Base-by-base conservation (phyloP, 2,329 filamentous ascomycete species). In the Botrytis fragariae region DNA sequence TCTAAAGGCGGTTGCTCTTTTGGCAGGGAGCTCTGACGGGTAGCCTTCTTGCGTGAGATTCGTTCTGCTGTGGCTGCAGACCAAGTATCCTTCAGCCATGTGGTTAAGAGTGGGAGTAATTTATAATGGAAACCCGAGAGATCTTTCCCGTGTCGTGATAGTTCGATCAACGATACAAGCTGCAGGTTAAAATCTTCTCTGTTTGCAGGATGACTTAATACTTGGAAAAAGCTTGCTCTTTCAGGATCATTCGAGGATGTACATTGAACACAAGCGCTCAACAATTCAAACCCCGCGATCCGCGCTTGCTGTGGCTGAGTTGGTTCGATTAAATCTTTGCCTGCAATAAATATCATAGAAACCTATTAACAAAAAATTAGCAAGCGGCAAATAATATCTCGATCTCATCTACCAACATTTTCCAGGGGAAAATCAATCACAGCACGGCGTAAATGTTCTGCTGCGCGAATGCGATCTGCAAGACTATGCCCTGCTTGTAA, bases 111-210 rank as follows among this genome's bases (percentile, higher is more conserved):
- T 2, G 89, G 89, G 60, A 92, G 85, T 10, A 91, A 84, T 42
- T 91, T 88, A 79, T 91, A 91, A 76, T 92, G 89, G 77, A 92
- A 92, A 0, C 90, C 90, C 10, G 88, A 85, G 14, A 92, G 82
- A 74, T 90, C 85, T 68, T 89, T 89, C 37, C 90, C 90, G 72
- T 86, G 84, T 57, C 86, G 87, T 2, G 89, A 90, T 72, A 92
- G 83, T 71, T 90, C 87, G 44, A 88, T 84, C 32, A 92, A 83
- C 25, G 90, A 87, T 44, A 85, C 85, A n/a, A 92, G 86, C 80
- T 92, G 90, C 8, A 91, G 82, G 78, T 90, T 86, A 76, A 92
- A 92, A 79, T 92, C 90, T 54, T 91, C 88, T 1, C 86, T 84
- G 74, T 87, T 85, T 42, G 86, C 86, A 16, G 85, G 82, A 10